Evolutionary conservation across 768 basidiomycete species (phyloP).

Genomic region (Mycena belliarum): DNA sequence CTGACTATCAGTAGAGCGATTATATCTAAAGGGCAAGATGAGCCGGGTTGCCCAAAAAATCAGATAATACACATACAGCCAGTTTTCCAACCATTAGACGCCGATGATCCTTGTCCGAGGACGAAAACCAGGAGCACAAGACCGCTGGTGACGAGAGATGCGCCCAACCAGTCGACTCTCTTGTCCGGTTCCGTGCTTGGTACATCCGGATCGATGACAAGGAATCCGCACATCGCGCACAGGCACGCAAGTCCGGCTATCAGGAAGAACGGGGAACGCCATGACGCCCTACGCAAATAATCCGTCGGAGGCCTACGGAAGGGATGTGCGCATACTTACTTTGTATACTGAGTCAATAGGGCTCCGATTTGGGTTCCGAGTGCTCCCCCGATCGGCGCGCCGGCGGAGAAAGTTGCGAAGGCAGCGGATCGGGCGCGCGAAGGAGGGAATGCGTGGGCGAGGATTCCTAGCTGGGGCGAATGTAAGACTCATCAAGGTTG

Average conservation of each 20-base stretch:
- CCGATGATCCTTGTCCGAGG: constrained; percentile 61
- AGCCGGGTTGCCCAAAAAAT: not conserved
- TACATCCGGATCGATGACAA: constrained; percentile 52
- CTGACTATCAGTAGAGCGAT: constrained; percentile 64
- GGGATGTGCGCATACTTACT: constrained; percentile 12
- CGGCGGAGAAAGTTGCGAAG: constrained; percentile 70
- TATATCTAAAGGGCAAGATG: constrained; percentile 48
- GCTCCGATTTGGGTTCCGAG: constrained; percentile 62
- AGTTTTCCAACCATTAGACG: constrained; percentile 60
- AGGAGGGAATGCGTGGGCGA: constrained; percentile 64
- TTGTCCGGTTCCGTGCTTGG: constrained; percentile 31
- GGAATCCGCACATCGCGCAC: constrained; percentile 40
- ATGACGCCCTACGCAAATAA: constrained; percentile 32
- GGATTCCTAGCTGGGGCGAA: constrained; percentile 54
- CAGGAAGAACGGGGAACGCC: constrained; percentile 53
- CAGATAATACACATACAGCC: constrained; percentile 20
- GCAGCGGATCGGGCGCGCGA: constrained; percentile 54
- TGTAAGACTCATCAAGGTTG: not conserved
- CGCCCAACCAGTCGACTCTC: constrained; percentile 77
- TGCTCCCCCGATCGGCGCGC: constrained; percentile 68
- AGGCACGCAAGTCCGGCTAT: constrained; percentile 46
- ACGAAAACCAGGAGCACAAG: constrained; percentile 70
- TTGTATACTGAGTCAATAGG: constrained; percentile 46
- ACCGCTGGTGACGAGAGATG: constrained; percentile 57
- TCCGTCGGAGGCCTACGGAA: not conserved